Conservation (phyloP, 176 grass and related monocot genomes). For the Urochloa ruziziensis region DNA sequence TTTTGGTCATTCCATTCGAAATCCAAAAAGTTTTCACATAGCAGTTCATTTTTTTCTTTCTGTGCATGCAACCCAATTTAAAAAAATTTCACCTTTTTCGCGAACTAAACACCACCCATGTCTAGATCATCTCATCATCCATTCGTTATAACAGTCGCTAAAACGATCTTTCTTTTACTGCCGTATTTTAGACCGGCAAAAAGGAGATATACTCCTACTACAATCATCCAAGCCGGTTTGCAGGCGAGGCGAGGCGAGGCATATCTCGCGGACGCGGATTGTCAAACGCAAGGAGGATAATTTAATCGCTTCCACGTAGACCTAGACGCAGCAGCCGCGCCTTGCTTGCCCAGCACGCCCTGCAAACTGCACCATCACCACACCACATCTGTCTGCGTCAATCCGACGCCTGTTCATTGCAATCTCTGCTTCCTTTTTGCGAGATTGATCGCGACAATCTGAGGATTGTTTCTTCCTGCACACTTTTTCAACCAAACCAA, state of each 20-base stretch:
- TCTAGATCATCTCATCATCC: not conserved
- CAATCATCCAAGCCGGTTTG: too few relatives aligned
- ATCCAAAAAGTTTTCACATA: too few relatives aligned
- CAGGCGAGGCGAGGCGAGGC: too few relatives aligned
- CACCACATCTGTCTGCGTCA: not conserved
- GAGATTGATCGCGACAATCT: not conserved
- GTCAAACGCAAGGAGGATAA: not conserved
- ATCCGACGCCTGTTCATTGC: not conserved
- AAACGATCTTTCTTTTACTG: not conserved
- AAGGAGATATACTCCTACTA: too few relatives aligned
- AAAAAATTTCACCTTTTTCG: too few relatives aligned
- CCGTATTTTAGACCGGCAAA: not conserved
- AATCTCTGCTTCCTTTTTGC: not conserved
- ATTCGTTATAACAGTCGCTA: not conserved
- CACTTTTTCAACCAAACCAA: not conserved
- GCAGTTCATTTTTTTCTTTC: too few relatives aligned
- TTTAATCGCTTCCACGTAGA: not conserved
- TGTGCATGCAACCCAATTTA: too few relatives aligned
- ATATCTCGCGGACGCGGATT: not conserved
- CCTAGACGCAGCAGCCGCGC: not conserved
- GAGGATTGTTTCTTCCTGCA: not conserved
- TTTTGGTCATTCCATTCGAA: too few relatives aligned
- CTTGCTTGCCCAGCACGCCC: not conserved
- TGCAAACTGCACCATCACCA: not conserved
- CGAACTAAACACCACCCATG: too few relatives aligned